phyloP scores from a whole-genome alignment of 805 yeast species.

The Schwanniomyces sp. region DNA sequence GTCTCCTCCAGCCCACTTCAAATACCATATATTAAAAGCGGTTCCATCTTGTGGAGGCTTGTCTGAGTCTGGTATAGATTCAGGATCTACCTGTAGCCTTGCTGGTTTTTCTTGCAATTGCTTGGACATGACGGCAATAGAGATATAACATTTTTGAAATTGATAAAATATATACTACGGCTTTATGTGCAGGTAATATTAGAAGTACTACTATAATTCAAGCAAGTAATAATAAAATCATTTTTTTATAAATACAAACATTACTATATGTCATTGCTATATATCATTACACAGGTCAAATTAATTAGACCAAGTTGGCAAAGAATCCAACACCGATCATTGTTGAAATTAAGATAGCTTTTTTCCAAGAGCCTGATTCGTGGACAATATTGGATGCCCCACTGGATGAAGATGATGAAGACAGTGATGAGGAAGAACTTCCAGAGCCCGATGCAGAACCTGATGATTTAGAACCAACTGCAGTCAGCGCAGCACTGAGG shows the following conservation, averaged over 20 bases:
- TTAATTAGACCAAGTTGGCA: conserved; percentile 24
- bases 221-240: neutral
- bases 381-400: conserved; percentile 12
- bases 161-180: neutral
- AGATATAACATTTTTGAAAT: neutral
- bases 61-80: conserved; percentile 51
- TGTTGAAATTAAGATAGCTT: conserved; percentile 34
- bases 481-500: conserved; percentile 3
- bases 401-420: conserved; percentile 13
- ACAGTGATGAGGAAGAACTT: conserved; percentile 9
- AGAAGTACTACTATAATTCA: neutral
- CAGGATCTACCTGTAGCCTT: conserved; percentile 69
- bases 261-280: neutral
- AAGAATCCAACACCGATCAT: conserved; percentile 35
- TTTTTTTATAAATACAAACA: neutral
- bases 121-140: neutral
- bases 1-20: conserved; percentile 85
- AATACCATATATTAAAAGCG: conserved; percentile 83
- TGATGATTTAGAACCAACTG: conserved; percentile 4
- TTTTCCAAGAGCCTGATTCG: conserved; percentile 34
- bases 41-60: conserved; percentile 81
- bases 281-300: neutral
- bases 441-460: conserved; percentile 10
- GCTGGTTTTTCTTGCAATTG: conserved; percentile 47
- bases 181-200: neutral